A percentile compares a stretch with the other conserved stretches of the same genome.
Conservation (phyloP, 2,329 filamentous ascomycete genomes). For the Xylariales sp. region DNA sequence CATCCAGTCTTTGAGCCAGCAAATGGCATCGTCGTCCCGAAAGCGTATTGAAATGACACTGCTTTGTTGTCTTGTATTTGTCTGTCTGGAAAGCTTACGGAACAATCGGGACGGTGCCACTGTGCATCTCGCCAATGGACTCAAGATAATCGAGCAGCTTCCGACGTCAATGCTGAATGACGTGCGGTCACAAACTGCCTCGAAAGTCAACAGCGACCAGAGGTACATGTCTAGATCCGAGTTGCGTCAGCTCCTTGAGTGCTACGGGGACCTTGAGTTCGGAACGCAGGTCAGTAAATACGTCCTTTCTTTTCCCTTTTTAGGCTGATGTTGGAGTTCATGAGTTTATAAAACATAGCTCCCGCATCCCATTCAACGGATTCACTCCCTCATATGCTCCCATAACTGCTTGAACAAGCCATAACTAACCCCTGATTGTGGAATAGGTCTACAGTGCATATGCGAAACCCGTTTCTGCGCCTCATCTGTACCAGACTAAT, state of each 20-base stretch:
- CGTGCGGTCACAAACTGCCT: neutral
- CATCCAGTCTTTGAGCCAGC: slow-evolving; percentile 27
- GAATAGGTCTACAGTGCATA: slow-evolving; percentile 9
- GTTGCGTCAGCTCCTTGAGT: slow-evolving; percentile 15
- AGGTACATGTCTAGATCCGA: slow-evolving; percentile 14
- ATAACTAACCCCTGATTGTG: too few species aligned
- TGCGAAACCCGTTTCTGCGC: neutral
- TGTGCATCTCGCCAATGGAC: slow-evolving; percentile 25
- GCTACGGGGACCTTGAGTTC: slow-evolving; percentile 15
- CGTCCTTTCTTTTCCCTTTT: too few species aligned
- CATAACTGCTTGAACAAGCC: too few species aligned
- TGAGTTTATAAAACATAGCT: too few species aligned
- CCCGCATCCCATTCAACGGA: too few species aligned
- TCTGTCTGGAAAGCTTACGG: slow-evolving; percentile 26
- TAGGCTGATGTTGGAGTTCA: too few species aligned
- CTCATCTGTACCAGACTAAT: neutral
- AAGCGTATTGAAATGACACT: slow-evolving; percentile 24
- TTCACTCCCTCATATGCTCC: too few species aligned
- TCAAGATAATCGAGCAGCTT: slow-evolving; percentile 25
- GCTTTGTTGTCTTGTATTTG: slow-evolving; percentile 28
- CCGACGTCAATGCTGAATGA: slow-evolving; percentile 16
- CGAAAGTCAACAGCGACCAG: neutral
- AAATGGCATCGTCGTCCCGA: slow-evolving; percentile 17
- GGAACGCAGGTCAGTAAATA: too few species aligned
- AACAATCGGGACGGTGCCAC: slow-evolving; percentile 21